A percentile compares a stretch with the other conserved stretches of the same genome.
Evolutionary conservation across 106 monocot genomes (phyloP).

Genomic region (Allium fistulosum): DNA sequence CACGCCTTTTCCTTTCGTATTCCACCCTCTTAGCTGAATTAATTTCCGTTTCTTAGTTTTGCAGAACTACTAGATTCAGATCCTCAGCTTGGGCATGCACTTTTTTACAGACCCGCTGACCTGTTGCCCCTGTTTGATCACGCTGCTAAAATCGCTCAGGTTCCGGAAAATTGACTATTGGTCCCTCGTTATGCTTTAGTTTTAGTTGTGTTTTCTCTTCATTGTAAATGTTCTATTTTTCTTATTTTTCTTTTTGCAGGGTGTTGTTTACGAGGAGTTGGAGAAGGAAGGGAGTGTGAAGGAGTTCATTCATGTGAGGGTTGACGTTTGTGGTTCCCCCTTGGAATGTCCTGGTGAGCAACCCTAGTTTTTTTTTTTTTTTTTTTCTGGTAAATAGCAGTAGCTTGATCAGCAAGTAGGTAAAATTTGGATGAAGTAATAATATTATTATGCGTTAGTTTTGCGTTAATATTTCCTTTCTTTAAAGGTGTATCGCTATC

Average conservation of each 20-base stretch:
- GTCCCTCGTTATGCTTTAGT: not conserved
- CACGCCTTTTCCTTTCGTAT: not conserved
- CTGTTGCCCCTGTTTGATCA: constrained; percentile 61
- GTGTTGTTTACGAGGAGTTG: constrained; percentile 33
- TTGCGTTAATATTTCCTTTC: too few relatives aligned
- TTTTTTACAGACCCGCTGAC: constrained; percentile 51
- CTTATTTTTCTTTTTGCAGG: constrained; percentile 17
- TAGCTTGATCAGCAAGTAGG: too few relatives aligned
- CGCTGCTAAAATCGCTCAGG: constrained; percentile 61
- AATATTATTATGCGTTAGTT: too few relatives aligned
- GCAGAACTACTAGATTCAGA: constrained; percentile 77
- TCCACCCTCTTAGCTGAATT: not conserved
- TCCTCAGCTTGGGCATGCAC: constrained; percentile 46
- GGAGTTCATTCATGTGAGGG: constrained; percentile 71
- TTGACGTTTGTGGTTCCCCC: constrained; percentile 72
- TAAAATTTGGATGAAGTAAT: too few relatives aligned
- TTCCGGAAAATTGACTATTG: not conserved
- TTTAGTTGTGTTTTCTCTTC: not conserved
- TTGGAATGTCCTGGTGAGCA: constrained; percentile 74
- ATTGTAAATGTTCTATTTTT: not conserved
- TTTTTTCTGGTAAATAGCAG: not conserved
- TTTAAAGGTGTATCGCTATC: too few relatives aligned
- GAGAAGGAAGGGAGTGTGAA: constrained; percentile 24
- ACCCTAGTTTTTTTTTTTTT: not conserved
- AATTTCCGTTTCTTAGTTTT: constrained; percentile 41